Evolutionary conservation across 2,329 filamentous ascomycete species (phyloP).

Genomic region (Arthrobotrys musiformis): DNA sequence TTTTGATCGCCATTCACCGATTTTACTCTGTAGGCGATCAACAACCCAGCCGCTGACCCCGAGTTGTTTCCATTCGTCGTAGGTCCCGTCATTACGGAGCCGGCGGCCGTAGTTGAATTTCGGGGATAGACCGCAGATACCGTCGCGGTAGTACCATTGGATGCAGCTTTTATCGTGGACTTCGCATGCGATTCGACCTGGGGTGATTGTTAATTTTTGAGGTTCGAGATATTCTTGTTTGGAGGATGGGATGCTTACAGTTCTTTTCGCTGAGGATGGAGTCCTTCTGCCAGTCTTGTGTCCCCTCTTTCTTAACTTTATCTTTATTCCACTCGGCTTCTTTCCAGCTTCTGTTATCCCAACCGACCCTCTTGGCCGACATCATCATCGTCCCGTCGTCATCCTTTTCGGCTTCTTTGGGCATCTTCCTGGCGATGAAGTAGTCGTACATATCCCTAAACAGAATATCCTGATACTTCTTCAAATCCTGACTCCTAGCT

Average conservation of each 20-base stretch:
- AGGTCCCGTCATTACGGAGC: constrained; percentile 47
- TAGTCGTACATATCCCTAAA: constrained; percentile 53
- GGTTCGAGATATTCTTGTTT: background rate
- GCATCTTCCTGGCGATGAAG: constrained; percentile 37
- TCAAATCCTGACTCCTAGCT: constrained; percentile 29
- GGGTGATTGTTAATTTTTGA: constrained; percentile 11
- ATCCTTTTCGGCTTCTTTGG: constrained; percentile 18
- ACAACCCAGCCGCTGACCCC: constrained; percentile 52
- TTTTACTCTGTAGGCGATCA: constrained; percentile 30
- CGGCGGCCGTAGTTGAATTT: constrained; percentile 53
- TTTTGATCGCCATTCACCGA: constrained; percentile 38
- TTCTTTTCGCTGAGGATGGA: constrained; percentile 45
- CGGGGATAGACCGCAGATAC: constrained; percentile 43
- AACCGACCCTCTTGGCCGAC: constrained; percentile 30
- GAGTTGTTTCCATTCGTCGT: constrained; percentile 45
- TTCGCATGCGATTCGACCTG: constrained; percentile 52
- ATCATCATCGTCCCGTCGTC: constrained; percentile 8
- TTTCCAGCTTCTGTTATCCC: constrained; percentile 51
- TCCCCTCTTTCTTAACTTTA: constrained; percentile 23
- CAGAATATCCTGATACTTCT: constrained; percentile 43
- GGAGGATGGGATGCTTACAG: constrained; percentile 15
- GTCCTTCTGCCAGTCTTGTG: constrained; percentile 41
- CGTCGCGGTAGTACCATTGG: constrained; percentile 49
- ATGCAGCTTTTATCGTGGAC: constrained; percentile 30
- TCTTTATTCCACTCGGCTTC: constrained; percentile 50